A percentile compares a stretch with the other conserved stretches of the same genome.
Evolutionary conservation across 345 rosid genomes (phyloP).

Genomic region (Arabidopsis suecica): DNA sequence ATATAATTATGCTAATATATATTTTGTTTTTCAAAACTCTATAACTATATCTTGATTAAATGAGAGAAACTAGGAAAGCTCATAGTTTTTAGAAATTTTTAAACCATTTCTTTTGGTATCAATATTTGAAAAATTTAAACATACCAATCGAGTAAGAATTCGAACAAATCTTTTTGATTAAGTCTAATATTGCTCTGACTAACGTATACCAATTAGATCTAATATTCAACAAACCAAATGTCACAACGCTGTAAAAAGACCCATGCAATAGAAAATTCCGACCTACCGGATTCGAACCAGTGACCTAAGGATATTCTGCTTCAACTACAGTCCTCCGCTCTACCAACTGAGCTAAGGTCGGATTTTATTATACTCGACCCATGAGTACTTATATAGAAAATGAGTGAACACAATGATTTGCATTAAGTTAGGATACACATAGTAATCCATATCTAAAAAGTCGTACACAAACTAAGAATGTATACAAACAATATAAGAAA

Average conservation of each 20-base stretch:
- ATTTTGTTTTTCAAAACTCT: no score
- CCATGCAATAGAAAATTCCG: constrained; percentile 36
- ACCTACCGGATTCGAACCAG: constrained; percentile 45
- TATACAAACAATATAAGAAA: no score
- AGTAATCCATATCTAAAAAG: no score
- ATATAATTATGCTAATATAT: no score
- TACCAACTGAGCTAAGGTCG: constrained; percentile 97
- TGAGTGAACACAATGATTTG: not conserved
- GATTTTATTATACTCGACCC: constrained; percentile 3
- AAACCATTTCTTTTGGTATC: no score
- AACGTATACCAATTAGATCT: not conserved
- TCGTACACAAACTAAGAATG: no score
- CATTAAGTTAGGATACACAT: not conserved
- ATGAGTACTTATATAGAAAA: not conserved
- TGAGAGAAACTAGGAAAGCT: no score
- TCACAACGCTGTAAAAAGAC: not conserved
- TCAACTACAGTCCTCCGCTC: constrained; percentile 97
- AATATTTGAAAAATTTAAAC: no score
- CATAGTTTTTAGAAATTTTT: no score
- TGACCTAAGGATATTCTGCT: constrained; percentile 14
- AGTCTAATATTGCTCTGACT: not conserved
- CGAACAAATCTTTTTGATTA: no score
- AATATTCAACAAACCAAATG: not conserved
- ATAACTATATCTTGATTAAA: no score
- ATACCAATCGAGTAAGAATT: no score